phyloP scores from a whole-genome alignment of 2,329 filamentous ascomycete species.

The Hymenoscyphus repandus region DNA sequence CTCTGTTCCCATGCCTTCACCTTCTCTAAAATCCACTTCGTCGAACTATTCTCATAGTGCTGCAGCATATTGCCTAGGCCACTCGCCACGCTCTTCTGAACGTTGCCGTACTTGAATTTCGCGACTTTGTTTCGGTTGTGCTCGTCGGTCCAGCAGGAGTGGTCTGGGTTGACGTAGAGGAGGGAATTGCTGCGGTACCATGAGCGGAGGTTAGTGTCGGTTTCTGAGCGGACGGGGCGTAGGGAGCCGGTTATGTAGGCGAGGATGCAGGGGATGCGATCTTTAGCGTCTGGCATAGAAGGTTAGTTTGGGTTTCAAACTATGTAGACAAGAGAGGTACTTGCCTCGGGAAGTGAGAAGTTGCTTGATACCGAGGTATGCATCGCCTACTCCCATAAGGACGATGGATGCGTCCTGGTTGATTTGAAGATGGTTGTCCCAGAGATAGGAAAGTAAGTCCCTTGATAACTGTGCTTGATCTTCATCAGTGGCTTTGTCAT shows the following conservation, averaged over 20 bases:
- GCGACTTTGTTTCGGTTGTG: constrained; percentile 54
- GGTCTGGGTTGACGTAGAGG: constrained; percentile 70
- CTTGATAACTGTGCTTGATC: constrained; percentile 50
- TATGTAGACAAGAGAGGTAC: not conserved
- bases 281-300: constrained; percentile 51
- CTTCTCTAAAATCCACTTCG: constrained; percentile 11
- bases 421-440: constrained; percentile 94
- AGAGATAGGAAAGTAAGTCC: constrained; percentile 78
- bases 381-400: constrained; percentile 83
- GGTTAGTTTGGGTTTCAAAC: not conserved
- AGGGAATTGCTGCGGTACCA: constrained; percentile 84
- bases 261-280: constrained; percentile 65
- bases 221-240: constrained; percentile 73
- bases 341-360: constrained; percentile 72
- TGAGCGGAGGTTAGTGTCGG: constrained; percentile 62
- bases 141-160: constrained; percentile 68
- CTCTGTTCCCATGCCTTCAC: constrained; percentile 4
- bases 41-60: constrained; percentile 4
- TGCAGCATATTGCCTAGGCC: constrained; percentile 50
- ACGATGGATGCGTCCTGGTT: constrained; percentile 70
- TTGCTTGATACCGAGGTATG: constrained; percentile 77
- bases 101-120: constrained; percentile 56
- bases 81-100: constrained; percentile 44
- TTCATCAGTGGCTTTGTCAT: constrained; percentile 42
- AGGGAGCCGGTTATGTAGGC: constrained; percentile 77